Conservation (phyloP, 2,329 filamentous ascomycete species). For the Zarea fungicola region DNA sequence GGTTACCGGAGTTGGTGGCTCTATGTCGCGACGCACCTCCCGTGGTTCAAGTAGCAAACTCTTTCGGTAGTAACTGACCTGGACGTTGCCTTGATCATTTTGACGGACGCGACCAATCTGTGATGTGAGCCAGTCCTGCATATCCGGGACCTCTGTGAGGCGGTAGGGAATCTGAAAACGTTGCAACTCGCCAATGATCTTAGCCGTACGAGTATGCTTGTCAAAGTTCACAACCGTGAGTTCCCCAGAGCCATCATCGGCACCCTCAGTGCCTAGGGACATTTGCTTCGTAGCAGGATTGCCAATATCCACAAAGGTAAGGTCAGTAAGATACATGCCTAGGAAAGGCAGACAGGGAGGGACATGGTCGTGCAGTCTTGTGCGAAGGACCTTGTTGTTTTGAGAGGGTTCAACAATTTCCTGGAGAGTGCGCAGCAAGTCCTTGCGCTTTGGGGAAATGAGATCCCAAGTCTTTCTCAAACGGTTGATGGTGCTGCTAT, state of each 20-base stretch:
- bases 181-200: conserved; percentile 92
- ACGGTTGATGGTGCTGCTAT: conserved; percentile 84
- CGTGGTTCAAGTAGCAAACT: conserved; percentile 79
- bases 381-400: conserved; percentile 84
- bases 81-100: conserved; percentile 49
- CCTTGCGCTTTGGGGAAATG: conserved; percentile 77
- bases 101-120: conserved; percentile 74
- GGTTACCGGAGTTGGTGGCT: conserved; percentile 27
- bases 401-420: conserved; percentile 82
- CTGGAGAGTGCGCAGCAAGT: conserved; percentile 71
- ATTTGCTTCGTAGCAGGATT: conserved; percentile 82
- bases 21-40: conserved; percentile 39
- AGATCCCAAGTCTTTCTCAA: conserved; percentile 89
- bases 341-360: conserved; percentile 93
- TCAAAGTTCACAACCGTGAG: conserved; percentile 93
- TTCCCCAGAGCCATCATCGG: conserved; percentile 59
- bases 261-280: conserved; percentile 38
- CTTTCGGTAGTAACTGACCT: conserved; percentile 68
- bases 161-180: conserved; percentile 93
- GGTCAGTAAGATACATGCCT: conserved; percentile 90
- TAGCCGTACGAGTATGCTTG: conserved; percentile 90
- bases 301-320: conserved; percentile 92
- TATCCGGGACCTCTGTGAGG: conserved; percentile 73
- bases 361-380: conserved; percentile 76
- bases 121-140: conserved; percentile 87